These are phyloP conservation scores for Phytophthora fragariae DNA, from an alignment of 352 stramenopile genomes.

Conservation along the genomic window DNA sequence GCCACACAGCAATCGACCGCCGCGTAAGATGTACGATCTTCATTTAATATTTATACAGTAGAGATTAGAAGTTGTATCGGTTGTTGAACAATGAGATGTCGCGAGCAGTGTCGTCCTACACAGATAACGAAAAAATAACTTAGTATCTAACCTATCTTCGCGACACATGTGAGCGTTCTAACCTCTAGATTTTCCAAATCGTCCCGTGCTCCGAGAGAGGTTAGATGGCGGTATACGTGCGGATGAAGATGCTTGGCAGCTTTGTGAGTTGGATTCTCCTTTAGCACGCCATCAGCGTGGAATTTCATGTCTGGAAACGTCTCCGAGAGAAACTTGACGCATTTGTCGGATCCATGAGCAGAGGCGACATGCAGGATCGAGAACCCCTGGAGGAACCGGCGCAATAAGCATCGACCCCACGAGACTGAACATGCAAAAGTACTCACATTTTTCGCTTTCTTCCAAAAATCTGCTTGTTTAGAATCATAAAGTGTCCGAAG, in stretches of 20 bases:
- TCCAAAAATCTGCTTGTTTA: conserved; percentile 55
- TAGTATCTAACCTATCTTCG: background rate
- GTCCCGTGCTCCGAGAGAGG: conserved; percentile 40
- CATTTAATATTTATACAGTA: conserved; percentile 30
- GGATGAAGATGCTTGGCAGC: conserved; percentile 61
- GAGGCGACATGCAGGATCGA: conserved; percentile 68
- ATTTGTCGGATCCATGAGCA: conserved; percentile 51
- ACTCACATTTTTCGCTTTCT: conserved; percentile 57
- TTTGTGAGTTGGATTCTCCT: conserved; percentile 69
- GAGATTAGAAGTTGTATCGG: conserved; percentile 43
- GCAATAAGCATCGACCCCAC: background rate
- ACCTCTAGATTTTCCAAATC: conserved; percentile 74
- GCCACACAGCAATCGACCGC: conserved; percentile 13
- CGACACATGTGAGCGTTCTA: background rate
- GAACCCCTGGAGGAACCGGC: conserved; percentile 44
- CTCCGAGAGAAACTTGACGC: conserved; percentile 52
- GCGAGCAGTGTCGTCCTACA: conserved; percentile 47
- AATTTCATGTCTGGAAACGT: conserved; percentile 52
- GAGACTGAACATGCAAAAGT: too few species aligned
- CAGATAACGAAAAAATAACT: background rate
- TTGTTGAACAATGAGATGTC: conserved; percentile 42
- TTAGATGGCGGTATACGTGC: conserved; percentile 52
- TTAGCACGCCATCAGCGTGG: conserved; percentile 46
- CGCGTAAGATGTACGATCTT: conserved; percentile 8
- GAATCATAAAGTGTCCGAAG: conserved; percentile 50